Evolutionary conservation across 257 asterid genomes (phyloP), one percentile per base, ranked within the genome.

Genomic region (Paraleonurus japonicus): DNA sequence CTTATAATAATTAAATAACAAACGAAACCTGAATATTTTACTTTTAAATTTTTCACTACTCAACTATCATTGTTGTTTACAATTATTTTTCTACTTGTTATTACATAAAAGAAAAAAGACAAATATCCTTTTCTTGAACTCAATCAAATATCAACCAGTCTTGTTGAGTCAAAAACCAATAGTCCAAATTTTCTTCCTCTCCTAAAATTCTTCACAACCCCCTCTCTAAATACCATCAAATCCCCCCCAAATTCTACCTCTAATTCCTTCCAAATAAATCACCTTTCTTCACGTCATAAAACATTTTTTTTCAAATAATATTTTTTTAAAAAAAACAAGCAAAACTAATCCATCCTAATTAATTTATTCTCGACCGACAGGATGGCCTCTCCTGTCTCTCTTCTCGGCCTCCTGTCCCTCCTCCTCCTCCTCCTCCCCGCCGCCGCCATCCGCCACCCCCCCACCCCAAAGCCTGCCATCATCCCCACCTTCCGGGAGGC

Each of bases 331-430:
- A 45, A 53, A 73, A 47, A 65, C 4, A 20, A 28, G 9, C 22
- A n/a, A 35, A n/a, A 41, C 2, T 3, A 15, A 47, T 6, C 54
- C 3, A 9, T 62, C 10, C 9, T 23, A 41, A 72, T 43, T 23
- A 41, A 72, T 43, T 75, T 59, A 43, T 50, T 28, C 41, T 45
- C 23, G 92, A 35, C n/a, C n/a, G n/a, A 76, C 86, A 83, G 91
- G 97, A 91, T 91, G 96, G 96, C 97, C 90, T 76, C 75, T 12
- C 57, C 79, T 71, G 71, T 72, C 72, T 76, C 81, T 67, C 85
- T 85, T 78, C 63, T 84, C 1, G 94, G 95, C 95, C 95, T 92
- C 88, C 94, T 92, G 90, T 88, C 95, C 73, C 58, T 20, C 12
- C 24, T 53, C 75, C 79, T 85, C 85, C 72, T 83, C 87, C 79